These are phyloP conservation scores for Penicillium subrubescens DNA, from an alignment of 495 filamentous ascomycete genomes.

Conservation along the genomic window DNA sequence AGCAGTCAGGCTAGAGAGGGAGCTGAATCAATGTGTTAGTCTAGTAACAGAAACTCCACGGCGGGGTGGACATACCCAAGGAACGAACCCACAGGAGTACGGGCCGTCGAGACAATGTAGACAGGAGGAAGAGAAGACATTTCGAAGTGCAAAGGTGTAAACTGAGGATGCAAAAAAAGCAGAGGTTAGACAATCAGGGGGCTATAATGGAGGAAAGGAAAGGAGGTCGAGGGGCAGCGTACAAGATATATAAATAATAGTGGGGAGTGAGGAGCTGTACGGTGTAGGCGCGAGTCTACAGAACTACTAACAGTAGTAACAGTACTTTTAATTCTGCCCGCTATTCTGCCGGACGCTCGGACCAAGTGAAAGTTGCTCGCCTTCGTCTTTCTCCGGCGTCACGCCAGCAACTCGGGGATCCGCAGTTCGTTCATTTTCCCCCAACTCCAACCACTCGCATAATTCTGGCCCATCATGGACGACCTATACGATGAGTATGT, in stretches of 20 bases:
- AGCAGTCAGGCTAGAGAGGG: conserved; percentile 82
- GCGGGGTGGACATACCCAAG: conserved; percentile 63
- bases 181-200: background rate
- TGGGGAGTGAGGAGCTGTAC: conserved; percentile 35
- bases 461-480: conserved; percentile 59
- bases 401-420: conserved; percentile 24
- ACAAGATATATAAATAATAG: conserved; percentile 17
- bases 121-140: conserved; percentile 72
- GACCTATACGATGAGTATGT: conserved; percentile 82
- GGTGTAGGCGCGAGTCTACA: conserved; percentile 30
- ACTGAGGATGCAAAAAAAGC: background rate
- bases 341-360: conserved; percentile 21
- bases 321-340: background rate
- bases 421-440: conserved; percentile 14
- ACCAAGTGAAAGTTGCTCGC: conserved; percentile 21
- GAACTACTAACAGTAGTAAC: too few species aligned
- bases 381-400: conserved; percentile 22
- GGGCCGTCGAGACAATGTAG: conserved; percentile 90
- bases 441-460: conserved; percentile 4
- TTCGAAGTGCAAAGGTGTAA: background rate
- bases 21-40: conserved; percentile 49
- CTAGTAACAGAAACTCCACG: conserved; percentile 20
- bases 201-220: conserved; percentile 11
- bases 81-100: conserved; percentile 92
- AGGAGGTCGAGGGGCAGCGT: conserved; percentile 13